A percentile compares a stretch with the other conserved stretches of the same genome.
phyloP scores from a whole-genome alignment of 2,329 filamentous ascomycete species.

The Metarhizium robertsii region DNA sequence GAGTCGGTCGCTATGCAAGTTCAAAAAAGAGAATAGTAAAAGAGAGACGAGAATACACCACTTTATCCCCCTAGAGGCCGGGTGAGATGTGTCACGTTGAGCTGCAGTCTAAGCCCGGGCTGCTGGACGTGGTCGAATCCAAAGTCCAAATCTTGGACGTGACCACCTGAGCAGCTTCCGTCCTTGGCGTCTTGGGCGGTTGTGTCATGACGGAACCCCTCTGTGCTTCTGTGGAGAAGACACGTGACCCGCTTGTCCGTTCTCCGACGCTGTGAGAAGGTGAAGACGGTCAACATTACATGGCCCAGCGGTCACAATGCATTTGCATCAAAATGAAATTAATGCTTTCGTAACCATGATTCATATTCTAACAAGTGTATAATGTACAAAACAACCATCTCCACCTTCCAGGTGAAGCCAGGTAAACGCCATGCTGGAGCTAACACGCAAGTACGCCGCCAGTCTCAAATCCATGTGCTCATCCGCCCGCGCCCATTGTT shows the following conservation, averaged over 20 bases:
- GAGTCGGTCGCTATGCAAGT: neutral
- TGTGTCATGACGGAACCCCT: slow-evolving; percentile 19
- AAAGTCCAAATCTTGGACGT: slow-evolving; percentile 5
- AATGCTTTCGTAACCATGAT: neutral
- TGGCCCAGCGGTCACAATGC: neutral
- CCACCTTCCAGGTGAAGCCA: neutral
- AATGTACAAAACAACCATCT: slow-evolving; percentile 1
- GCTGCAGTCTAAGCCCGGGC: slow-evolving; percentile 5
- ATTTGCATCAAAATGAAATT: neutral
- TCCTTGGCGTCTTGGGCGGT: slow-evolving; percentile 15
- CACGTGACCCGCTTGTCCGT: slow-evolving; percentile 17
- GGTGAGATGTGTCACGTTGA: slow-evolving; percentile 16
- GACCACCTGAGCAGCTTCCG: slow-evolving; percentile 18
- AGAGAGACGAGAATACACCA: neutral
- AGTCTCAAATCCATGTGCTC: neutral
- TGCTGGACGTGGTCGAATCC: slow-evolving; percentile 9
- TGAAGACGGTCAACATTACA: too few species aligned
- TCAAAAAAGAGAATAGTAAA: neutral
- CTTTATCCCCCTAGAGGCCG: neutral
- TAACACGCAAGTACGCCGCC: slow-evolving; percentile 8
- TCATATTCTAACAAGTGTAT: slow-evolving; percentile 1
- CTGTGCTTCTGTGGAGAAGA: slow-evolving; percentile 9
- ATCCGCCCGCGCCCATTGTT: neutral
- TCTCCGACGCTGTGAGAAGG: too few species aligned
- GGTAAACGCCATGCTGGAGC: slow-evolving; percentile 12